phyloP scores from a whole-genome alignment of 2,329 filamentous ascomycete genomes.

The Penicillium brevicompactum region DNA sequence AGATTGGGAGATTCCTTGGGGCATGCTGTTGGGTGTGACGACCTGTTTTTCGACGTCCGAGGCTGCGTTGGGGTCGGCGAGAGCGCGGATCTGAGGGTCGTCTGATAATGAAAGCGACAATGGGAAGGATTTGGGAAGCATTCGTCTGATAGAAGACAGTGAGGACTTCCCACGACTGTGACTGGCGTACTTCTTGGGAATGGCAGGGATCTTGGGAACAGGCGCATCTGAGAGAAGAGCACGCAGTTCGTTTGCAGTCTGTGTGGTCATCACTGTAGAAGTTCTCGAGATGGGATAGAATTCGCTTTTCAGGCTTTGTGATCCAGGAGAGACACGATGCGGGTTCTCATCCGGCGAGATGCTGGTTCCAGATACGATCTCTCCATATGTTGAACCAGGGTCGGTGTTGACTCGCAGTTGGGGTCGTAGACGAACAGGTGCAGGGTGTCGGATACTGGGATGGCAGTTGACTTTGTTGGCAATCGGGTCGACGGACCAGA shows the following conservation, averaged over 20 bases:
- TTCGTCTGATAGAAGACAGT: conserved; percentile 35
- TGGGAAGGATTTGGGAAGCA: conserved; percentile 35
- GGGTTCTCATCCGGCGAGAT: conserved; percentile 26
- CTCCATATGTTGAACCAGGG: conserved; percentile 28
- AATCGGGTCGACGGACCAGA: conserved; percentile 24
- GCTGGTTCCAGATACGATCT: conserved; percentile 33
- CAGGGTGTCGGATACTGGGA: conserved; percentile 36
- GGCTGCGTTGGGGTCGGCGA: conserved; percentile 30
- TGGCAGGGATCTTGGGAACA: conserved; percentile 23
- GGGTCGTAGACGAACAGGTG: conserved; percentile 30
- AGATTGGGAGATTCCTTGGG: conserved; percentile 6
- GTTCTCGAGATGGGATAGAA: conserved; percentile 31
- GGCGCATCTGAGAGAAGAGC: conserved; percentile 25
- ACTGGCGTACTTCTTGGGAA: conserved; percentile 16
- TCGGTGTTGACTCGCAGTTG: conserved; percentile 35
- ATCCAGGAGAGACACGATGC: conserved; percentile 18
- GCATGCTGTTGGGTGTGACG: conserved; percentile 11
- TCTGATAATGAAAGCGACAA: conserved; percentile 34
- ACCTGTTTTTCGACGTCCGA: conserved; percentile 34
- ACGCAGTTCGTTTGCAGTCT: conserved; percentile 22
- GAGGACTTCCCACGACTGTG: conserved; percentile 39
- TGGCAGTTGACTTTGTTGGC: conserved; percentile 31
- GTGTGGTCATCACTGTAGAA: conserved; percentile 30
- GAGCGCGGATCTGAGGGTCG: conserved; percentile 41
- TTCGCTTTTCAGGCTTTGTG: conserved; percentile 22